These are phyloP conservation scores for Cenchrus fungigraminus DNA, from an alignment of 176 grass and related monocot genomes.

Conservation along the genomic window DNA sequence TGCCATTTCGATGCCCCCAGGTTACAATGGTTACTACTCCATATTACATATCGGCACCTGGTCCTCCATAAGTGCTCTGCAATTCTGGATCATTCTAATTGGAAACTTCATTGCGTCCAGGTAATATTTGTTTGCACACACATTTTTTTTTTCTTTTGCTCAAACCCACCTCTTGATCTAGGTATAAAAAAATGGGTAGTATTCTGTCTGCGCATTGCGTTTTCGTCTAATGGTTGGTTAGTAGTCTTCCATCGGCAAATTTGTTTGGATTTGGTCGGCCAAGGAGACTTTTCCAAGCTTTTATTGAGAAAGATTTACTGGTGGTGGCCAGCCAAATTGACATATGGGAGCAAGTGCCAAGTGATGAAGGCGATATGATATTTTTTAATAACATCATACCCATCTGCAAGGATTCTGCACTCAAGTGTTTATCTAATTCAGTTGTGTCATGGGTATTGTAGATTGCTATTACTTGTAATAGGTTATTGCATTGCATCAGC, in stretches of 20 bases:
- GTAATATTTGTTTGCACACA: neutral
- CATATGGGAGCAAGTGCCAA: slow-evolving; percentile 33
- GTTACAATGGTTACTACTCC: no score
- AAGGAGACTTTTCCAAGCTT: slow-evolving; percentile 42
- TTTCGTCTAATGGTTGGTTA: neutral
- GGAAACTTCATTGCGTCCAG: neutral
- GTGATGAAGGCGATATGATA: slow-evolving; percentile 13
- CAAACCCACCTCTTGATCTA: neutral
- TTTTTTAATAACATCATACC: slow-evolving; percentile 16
- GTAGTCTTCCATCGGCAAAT: slow-evolving; percentile 27
- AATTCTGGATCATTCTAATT: no score
- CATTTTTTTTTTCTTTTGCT: neutral
- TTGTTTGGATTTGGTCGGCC: slow-evolving; percentile 49
- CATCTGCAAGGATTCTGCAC: slow-evolving; percentile 12
- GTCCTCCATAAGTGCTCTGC: no score
- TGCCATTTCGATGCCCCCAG: no score
- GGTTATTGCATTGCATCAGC: neutral
- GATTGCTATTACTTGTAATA: neutral
- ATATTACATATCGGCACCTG: no score
- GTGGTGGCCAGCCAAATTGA: slow-evolving; percentile 42
- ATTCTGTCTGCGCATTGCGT: neutral
- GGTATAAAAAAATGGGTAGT: neutral
- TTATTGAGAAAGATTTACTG: slow-evolving; percentile 44
- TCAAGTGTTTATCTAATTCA: neutral
- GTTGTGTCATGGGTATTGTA: slow-evolving; percentile 6